A percentile compares a stretch with the other conserved stretches of the same genome.
These are phyloP conservation scores for Agaricus blazei DNA, from an alignment of 768 basidiomycete species.

Conservation along the genomic window DNA sequence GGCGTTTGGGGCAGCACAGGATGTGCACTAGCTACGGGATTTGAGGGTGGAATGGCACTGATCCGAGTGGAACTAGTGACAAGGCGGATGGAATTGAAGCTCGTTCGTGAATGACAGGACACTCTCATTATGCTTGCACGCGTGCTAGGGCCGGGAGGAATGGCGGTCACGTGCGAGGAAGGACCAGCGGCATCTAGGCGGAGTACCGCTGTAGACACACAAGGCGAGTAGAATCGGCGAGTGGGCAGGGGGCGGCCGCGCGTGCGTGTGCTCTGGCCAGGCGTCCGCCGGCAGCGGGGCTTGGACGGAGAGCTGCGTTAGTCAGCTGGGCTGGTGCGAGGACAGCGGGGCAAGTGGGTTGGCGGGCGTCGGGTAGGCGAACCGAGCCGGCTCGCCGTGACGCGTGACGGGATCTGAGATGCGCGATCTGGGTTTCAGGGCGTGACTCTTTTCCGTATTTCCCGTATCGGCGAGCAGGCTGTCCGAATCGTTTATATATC, in stretches of 20 bases:
- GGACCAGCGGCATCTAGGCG: no score
- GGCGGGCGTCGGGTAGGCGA: slow-evolving; percentile 11
- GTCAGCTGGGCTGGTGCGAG: slow-evolving; percentile 6
- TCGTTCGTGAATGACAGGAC: no score
- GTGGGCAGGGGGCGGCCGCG: not conserved
- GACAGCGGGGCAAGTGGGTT: slow-evolving; percentile 9
- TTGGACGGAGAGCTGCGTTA: not conserved
- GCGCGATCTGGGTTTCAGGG: slow-evolving; percentile 14
- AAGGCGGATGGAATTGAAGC: no score
- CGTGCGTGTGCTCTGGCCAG: not conserved
- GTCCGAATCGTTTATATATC: slow-evolving; percentile 29
- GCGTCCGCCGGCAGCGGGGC: not conserved
- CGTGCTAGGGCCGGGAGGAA: no score
- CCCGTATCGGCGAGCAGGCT: slow-evolving; percentile 27
- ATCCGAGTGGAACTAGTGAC: no score
- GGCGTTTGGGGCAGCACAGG: no score
- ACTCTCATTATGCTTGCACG: no score
- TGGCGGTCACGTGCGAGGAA: no score
- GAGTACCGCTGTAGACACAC: no score
- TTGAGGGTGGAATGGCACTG: no score
- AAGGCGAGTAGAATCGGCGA: no score
- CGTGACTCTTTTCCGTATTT: slow-evolving; percentile 22
- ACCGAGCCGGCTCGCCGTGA: slow-evolving; percentile 9
- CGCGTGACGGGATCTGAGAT: slow-evolving; percentile 14
- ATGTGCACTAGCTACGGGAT: no score